Conservation (phyloP, 1,284 basidiomycete species). For the Fomes fomentarius region DNA sequence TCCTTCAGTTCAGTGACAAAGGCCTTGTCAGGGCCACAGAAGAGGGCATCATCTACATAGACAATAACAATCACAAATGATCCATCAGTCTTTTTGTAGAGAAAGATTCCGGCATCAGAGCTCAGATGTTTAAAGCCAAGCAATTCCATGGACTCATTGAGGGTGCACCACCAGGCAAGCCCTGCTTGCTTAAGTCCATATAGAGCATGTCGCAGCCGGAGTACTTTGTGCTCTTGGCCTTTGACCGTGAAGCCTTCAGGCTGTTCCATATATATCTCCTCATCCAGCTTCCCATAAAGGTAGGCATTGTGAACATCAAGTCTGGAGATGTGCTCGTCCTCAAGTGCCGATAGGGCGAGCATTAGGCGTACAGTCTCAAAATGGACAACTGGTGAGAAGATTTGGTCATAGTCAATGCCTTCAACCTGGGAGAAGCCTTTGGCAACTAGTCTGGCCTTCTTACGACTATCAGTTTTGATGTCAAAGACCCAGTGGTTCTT, state of each 20-base stretch:
- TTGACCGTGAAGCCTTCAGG: slow-evolving; percentile 32
- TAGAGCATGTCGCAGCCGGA: slow-evolving; percentile 30
- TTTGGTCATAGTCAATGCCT: slow-evolving; percentile 22
- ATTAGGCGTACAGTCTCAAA: slow-evolving; percentile 39
- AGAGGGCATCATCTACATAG: slow-evolving; percentile 5
- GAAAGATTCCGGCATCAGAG: slow-evolving; percentile 19
- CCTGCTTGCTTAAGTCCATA: slow-evolving; percentile 27
- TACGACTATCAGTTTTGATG: slow-evolving; percentile 25
- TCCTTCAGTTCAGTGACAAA: slow-evolving; percentile 1
- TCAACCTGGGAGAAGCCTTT: slow-evolving; percentile 9
- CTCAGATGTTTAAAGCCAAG: slow-evolving; percentile 14
- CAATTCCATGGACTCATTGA: background rate
- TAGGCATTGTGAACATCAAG: slow-evolving; percentile 23
- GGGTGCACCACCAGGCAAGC: background rate
- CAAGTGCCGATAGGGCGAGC: slow-evolving; percentile 35
- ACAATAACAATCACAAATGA: background rate
- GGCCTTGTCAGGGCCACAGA: background rate
- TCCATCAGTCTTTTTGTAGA: slow-evolving; percentile 20
- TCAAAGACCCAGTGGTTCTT: slow-evolving; percentile 24
- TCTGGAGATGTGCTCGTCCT: slow-evolving; percentile 16
- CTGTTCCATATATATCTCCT: slow-evolving; percentile 26
- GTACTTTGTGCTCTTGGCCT: slow-evolving; percentile 27
- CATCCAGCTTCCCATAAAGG: slow-evolving; percentile 19
- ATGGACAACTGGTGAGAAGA: slow-evolving; percentile 43
- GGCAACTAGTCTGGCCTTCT: slow-evolving; percentile 11